These are phyloP conservation scores for Gloeophyllum trabeum DNA, from an alignment of 768 basidiomycete genomes.

Conservation along the genomic window DNA sequence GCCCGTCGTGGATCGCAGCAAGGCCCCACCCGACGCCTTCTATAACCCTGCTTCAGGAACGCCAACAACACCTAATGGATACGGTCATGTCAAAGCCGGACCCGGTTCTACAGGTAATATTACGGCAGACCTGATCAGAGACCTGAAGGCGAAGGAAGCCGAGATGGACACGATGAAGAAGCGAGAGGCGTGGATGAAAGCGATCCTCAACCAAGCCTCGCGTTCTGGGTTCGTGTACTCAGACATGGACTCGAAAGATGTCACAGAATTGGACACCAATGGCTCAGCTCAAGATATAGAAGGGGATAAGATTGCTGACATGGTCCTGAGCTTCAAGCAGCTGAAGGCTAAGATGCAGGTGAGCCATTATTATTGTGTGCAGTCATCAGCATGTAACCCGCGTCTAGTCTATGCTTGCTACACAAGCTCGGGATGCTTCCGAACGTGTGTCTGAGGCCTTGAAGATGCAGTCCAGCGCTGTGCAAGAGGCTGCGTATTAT, in stretches of 20 bases:
- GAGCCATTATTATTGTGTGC: too few species aligned
- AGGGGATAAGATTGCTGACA: constrained; percentile 47
- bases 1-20: constrained; percentile 40
- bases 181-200: constrained; percentile 80
- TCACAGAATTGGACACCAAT: constrained; percentile 24
- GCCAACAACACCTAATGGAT: constrained; percentile 40
- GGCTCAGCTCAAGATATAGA: constrained; percentile 29
- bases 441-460: constrained; percentile 75
- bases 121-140: constrained; percentile 65
- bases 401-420: constrained; percentile 56
- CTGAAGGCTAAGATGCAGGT: constrained; percentile 85
- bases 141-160: constrained; percentile 71
- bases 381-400: constrained; percentile 41
- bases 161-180: constrained; percentile 71
- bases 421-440: constrained; percentile 68
- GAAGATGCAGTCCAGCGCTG: constrained; percentile 60
- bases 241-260: constrained; percentile 36
- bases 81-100: constrained; percentile 29
- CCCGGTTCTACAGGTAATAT: constrained; percentile 54
- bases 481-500: constrained; percentile 93
- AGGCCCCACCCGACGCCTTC: constrained; percentile 52
- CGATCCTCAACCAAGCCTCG: constrained; percentile 63
- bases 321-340: constrained; percentile 77
- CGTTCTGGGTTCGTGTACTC: constrained; percentile 68
- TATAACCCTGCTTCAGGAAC: constrained; percentile 26